Percentiles rank a stretch among this genome's conserved stretches.
These are phyloP conservation scores for Tolypocladium ovalisporum DNA, from an alignment of 2,329 filamentous ascomycete genomes.

Conservation along the genomic window DNA sequence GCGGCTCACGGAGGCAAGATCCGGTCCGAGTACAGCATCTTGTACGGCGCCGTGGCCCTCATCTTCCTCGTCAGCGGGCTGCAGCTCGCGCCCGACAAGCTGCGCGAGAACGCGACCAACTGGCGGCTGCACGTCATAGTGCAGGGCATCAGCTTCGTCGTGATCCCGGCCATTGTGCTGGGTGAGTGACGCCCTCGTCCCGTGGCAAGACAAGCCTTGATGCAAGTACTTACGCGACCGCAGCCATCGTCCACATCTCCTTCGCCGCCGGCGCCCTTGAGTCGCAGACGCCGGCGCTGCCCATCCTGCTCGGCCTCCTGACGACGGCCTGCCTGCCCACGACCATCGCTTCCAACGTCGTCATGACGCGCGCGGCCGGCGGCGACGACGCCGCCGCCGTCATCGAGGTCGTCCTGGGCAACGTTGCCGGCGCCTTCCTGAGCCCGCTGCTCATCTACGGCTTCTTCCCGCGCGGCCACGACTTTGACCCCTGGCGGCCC, in stretches of 20 bases:
- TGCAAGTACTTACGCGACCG: constrained; percentile 5
- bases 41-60: constrained; percentile 58
- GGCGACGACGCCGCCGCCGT: constrained; percentile 56
- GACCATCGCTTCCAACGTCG: constrained; percentile 62
- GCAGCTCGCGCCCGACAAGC: constrained; percentile 52
- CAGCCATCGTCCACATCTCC: constrained; percentile 34
- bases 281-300: constrained; percentile 48
- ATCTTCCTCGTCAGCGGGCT: constrained; percentile 64
- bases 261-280: constrained; percentile 34
- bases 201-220: not conserved
- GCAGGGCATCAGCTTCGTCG: constrained; percentile 55
- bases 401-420: constrained; percentile 60
- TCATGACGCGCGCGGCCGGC: constrained; percentile 60
- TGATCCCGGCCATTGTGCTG: constrained; percentile 53
- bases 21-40: constrained; percentile 46
- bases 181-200: constrained; percentile 21
- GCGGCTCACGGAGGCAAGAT: constrained; percentile 36
- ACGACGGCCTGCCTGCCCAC: constrained; percentile 59
- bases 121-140: constrained; percentile 59
- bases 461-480: constrained; percentile 41
- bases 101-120: constrained; percentile 50
- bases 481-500: constrained; percentile 46
- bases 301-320: constrained; percentile 57
- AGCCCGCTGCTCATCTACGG: constrained; percentile 53
- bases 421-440: constrained; percentile 57